Conservation (phyloP, 176 grass and related monocot genomes). For the Triticum aestivum region DNA sequence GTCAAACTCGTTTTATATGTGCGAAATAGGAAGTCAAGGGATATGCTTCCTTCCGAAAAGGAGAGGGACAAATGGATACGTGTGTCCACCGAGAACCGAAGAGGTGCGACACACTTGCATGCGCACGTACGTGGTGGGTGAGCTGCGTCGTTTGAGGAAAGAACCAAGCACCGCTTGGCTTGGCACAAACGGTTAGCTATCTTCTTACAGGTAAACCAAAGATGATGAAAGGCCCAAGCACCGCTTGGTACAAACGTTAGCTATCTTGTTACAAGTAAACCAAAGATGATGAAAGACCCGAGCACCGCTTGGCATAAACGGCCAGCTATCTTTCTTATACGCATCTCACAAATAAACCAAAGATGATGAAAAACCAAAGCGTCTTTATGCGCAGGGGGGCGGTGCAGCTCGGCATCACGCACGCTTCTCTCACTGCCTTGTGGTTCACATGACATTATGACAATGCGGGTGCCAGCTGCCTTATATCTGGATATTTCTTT, state of each 20-base stretch:
- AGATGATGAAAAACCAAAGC: neutral
- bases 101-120: neutral
- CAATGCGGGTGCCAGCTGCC: no score
- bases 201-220: neutral
- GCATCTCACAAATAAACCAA: neutral
- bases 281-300: neutral
- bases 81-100: neutral
- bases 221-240: neutral
- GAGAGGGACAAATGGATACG: neutral
- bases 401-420: neutral
- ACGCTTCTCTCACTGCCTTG: no score
- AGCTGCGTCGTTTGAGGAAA: neutral
- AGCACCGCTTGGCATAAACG: neutral
- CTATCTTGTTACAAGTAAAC: no score
- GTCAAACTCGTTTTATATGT: neutral
- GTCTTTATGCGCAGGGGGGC: neutral
- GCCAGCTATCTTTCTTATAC: no score
- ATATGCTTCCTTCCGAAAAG: neutral
- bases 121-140: neutral
- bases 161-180: neutral
- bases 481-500: no score
- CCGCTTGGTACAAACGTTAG: no score
- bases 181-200: neutral
- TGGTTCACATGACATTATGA: neutral
- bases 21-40: neutral